Conservation (phyloP, 257 asterid genomes). For the Capsicum rhomboideum region DNA sequence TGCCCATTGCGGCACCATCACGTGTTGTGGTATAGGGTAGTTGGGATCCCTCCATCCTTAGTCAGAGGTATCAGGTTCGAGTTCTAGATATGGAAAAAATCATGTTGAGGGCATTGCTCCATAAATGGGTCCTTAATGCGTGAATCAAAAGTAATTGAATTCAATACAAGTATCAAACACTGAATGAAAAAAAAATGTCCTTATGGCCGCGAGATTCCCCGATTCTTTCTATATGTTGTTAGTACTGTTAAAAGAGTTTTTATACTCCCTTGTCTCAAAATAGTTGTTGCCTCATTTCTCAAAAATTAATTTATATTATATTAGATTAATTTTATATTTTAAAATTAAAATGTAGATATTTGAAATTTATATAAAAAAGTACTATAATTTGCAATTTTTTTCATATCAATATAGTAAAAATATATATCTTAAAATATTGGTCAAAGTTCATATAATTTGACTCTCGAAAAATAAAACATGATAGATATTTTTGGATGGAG, state of each 20-base stretch:
- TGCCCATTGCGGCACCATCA: background rate
- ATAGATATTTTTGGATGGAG: no score
- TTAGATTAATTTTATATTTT: no score
- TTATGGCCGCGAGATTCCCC: no score
- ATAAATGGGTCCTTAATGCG: background rate
- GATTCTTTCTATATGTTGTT: background rate
- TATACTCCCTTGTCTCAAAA: background rate
- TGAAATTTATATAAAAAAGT: no score
- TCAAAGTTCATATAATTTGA: no score
- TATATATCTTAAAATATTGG: no score
- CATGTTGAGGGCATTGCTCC: background rate
- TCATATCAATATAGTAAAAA: no score
- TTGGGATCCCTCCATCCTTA: background rate
- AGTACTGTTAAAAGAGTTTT: background rate
- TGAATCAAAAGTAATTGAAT: background rate
- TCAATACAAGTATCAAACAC: background rate
- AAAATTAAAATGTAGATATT: no score
- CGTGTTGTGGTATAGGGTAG: background rate
- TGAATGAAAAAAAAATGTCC: background rate
- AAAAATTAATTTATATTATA: background rate
- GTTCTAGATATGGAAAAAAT: accelerated
- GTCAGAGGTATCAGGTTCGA: no score
- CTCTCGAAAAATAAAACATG: no score
- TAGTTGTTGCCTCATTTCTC: background rate
- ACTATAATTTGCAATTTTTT: no score